These are phyloP conservation scores for Lanmaoa pseudosensibilis DNA, from an alignment of 768 basidiomycete genomes.

Conservation along the genomic window DNA sequence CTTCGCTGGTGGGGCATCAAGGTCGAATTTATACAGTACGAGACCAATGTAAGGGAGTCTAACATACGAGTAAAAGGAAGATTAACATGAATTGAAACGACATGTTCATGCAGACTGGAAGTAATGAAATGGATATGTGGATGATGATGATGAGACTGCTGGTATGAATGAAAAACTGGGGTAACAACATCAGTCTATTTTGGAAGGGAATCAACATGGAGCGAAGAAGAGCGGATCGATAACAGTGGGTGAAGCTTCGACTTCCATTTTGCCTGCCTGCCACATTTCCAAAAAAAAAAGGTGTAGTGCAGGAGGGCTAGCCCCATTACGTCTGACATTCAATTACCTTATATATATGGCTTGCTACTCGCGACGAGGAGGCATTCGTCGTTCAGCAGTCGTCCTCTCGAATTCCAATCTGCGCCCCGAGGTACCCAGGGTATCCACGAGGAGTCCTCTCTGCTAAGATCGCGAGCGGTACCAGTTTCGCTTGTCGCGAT, in stretches of 20 bases:
- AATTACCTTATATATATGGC: background rate
- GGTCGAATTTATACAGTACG: background rate
- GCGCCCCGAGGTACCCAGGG: background rate
- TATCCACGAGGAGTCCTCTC: background rate
- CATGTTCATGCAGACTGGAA: background rate
- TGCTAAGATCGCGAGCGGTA: conserved; percentile 3
- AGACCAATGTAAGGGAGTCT: background rate
- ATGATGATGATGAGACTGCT: conserved; percentile 1
- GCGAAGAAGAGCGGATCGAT: conserved; percentile 1
- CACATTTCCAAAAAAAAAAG: background rate
- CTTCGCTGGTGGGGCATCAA: background rate
- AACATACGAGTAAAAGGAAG: background rate
- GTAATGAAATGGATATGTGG: background rate
- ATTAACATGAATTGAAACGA: background rate
- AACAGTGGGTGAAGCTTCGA: background rate
- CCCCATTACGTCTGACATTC: background rate
- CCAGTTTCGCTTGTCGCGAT: conserved; percentile 12
- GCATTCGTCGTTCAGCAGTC: background rate
- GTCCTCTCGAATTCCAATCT: background rate
- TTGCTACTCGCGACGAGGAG: background rate
- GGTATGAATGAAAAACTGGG: conserved; percentile 2
- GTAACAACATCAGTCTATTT: background rate
- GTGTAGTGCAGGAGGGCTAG: background rate
- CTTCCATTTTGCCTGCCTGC: background rate
- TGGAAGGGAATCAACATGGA: background rate